Base-by-base conservation (phyloP, 2,329 filamentous ascomycete species). In the Pestalotiopsis sp. region DNA sequence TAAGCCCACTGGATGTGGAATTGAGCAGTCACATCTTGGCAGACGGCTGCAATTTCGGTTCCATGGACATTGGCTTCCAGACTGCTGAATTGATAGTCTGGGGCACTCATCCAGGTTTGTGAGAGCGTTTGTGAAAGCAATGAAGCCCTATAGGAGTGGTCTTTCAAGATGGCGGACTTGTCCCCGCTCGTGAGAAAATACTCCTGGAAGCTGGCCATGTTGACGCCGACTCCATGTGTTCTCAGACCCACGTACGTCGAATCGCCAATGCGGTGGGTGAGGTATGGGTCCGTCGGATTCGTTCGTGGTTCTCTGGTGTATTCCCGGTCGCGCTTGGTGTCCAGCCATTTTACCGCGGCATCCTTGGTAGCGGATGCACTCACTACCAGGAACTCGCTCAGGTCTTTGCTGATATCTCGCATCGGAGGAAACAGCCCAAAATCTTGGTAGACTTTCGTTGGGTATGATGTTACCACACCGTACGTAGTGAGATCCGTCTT, bases 41-140 rank as follows among this genome's bases (percentile, higher is more conserved):
- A 64, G 11, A 17, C 14, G 11, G 17, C 61, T 4, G 13, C 11
- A 13, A 64, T 52, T 1, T 64, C 25, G 4, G 61, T 64, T 1
- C 61, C 61, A 11, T 64, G 49, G 13, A 64, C 61, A 17, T 6
- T 27, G 9, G 61, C 61, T 25, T 52, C 25, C 25, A 64, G 61
- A 31, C 61, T 64, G 38, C 39, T n/a, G 14, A 64, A 52, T 9
- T 49, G n/a, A 31, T 64, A 64, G 23, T 64, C 61, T 9, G 61
- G 61, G 17, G 61, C 61, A 12, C n/a, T 39, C n/a, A 64, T 45
- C 61, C 61, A 64, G n/a, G 6, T 49, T 20, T 63, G 61, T 9
- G 13, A n/a, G n/a, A 49, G 41, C 41, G 6, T 49, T 20, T 63
- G 61, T 9, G 13, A n/a, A 49, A 49, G 41, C 41, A 49, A 49